A percentile compares a stretch with the other conserved stretches of the same genome.
Conservation (phyloP, 352 stramenopile species). For the Phytophthora palmivora region DNA sequence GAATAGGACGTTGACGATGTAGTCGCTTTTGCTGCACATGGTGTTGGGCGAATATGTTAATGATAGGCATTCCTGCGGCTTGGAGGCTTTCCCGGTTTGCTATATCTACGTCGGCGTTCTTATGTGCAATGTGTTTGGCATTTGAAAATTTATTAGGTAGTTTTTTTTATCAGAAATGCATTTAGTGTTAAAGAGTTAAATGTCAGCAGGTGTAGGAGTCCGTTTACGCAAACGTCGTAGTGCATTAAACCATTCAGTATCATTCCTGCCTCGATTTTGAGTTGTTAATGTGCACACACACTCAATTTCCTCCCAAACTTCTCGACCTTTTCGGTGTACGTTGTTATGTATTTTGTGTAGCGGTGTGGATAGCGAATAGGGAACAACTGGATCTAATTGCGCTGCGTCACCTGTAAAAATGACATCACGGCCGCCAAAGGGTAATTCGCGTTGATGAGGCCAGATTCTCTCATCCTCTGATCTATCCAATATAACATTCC, state of each 20-base stretch:
- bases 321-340: background rate
- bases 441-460: background rate
- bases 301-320: constrained; percentile 1
- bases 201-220: background rate
- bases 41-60: background rate
- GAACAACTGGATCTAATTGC: constrained; percentile 7
- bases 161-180: background rate
- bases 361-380: constrained; percentile 4
- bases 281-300: background rate
- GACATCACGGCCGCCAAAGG: constrained; percentile 10
- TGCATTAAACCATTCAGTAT: constrained; percentile 8
- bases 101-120: background rate
- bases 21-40: constrained; percentile 1
- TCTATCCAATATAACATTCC: constrained; percentile 17
- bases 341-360: background rate
- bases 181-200: constrained; percentile 1
- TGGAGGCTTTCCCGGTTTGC: background rate
- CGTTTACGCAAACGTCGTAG: background rate
- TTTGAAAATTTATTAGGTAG: background rate
- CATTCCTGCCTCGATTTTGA: constrained; percentile 1
- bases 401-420: constrained; percentile 6
- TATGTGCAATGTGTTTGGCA: constrained; percentile 6
- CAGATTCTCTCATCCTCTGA: constrained; percentile 9
- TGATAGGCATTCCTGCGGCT: background rate
- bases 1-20: background rate